phyloP scores from a whole-genome alignment of 345 rosid genomes.

The Heritiera fomes region DNA sequence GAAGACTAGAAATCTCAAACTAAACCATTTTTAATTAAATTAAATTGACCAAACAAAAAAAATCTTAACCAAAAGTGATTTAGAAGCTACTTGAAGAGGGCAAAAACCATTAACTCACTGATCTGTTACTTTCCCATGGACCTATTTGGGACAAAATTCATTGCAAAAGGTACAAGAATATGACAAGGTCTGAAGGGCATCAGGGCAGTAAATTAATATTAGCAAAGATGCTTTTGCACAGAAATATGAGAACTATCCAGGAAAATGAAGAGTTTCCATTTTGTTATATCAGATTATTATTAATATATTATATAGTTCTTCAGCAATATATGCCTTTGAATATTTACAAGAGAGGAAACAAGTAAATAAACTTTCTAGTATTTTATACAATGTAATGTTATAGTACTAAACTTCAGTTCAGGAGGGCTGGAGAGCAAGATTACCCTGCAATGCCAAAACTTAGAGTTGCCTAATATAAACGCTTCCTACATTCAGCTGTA shows the following conservation, averaged over 20 bases:
- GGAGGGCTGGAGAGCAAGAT: not conserved
- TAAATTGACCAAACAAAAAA: too few species aligned
- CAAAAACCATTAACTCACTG: too few species aligned
- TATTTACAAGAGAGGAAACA: too few species aligned
- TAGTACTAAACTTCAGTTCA: not conserved
- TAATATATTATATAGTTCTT: not conserved
- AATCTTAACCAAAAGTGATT: too few species aligned
- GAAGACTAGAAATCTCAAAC: not conserved
- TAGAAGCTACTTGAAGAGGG: too few species aligned
- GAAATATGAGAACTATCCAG: not conserved
- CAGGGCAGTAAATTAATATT: not conserved
- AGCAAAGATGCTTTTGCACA: not conserved
- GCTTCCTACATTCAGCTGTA: conserved; percentile 59
- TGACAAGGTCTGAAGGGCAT: not conserved
- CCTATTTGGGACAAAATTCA: not conserved
- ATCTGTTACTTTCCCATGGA: too few species aligned
- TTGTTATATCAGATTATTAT: too few species aligned
- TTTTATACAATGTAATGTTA: not conserved
- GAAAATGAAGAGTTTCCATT: not conserved
- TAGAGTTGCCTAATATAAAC: conserved; percentile 44
- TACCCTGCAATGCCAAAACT: not conserved
- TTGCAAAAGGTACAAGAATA: not conserved
- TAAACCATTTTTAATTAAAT: too few species aligned
- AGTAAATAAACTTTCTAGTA: not conserved
- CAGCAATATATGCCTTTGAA: not conserved